A percentile compares a stretch with the other conserved stretches of the same genome.
phyloP scores from a whole-genome alignment of 2,329 filamentous ascomycete species.

The Stenocarpella maydis region DNA sequence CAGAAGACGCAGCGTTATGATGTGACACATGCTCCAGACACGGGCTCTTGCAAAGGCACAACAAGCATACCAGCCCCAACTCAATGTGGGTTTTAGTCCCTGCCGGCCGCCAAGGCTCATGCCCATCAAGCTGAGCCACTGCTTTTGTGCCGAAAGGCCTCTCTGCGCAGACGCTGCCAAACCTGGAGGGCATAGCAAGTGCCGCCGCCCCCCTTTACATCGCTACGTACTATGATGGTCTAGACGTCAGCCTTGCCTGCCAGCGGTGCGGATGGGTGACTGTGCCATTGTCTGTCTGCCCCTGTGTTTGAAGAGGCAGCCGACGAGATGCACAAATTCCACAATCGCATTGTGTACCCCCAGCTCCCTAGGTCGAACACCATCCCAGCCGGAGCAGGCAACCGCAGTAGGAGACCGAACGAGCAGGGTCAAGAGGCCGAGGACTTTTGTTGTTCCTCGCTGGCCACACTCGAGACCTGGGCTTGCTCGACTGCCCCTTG shows the following conservation, averaged over 20 bases:
- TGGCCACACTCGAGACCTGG: not conserved
- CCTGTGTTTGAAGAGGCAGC: not conserved
- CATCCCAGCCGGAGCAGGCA: slow-evolving; percentile 6
- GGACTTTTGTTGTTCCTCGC: not conserved
- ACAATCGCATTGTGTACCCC: not conserved
- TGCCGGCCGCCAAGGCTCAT: slow-evolving; percentile 22
- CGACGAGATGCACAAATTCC: not conserved
- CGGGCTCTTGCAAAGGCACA: slow-evolving; percentile 18
- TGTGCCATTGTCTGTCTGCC: not conserved
- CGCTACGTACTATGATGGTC: not conserved
- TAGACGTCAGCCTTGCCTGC: slow-evolving; percentile 8
- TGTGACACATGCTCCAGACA: slow-evolving; percentile 27
- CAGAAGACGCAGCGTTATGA: slow-evolving; percentile 26
- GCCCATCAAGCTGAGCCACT: slow-evolving; percentile 25
- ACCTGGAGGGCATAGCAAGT: not conserved
- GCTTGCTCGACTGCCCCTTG: slow-evolving; percentile 3
- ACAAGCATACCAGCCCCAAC: slow-evolving; percentile 24
- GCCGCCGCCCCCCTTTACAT: not conserved
- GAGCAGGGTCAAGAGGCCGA: not conserved
- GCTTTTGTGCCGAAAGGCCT: not conserved
- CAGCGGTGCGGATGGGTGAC: not conserved
- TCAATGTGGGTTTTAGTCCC: slow-evolving; percentile 21
- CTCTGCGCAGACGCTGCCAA: not conserved
- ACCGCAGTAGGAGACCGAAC: not conserved
- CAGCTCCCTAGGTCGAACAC: not conserved